Evolutionary conservation across 208 protist genomes (phyloP).

Genomic region (Acanthamoeba healyi): DNA sequence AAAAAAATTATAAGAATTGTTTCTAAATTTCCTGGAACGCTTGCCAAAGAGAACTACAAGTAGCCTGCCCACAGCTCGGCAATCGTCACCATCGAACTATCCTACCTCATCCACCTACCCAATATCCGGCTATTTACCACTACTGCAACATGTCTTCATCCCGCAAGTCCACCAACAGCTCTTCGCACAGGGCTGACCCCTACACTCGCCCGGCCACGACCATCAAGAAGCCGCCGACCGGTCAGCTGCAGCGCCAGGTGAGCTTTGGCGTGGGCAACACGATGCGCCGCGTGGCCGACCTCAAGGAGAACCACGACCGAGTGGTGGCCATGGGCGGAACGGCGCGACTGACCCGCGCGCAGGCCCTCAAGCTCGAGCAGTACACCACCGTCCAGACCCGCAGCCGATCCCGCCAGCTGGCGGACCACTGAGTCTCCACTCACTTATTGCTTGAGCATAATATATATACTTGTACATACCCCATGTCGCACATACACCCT

Average conservation of each 20-base stretch:
- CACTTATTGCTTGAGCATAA: background rate
- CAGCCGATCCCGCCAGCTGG: background rate
- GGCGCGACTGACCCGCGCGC: background rate
- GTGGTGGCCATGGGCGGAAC: background rate
- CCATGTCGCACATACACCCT: too few relatives aligned
- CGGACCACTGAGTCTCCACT: too few relatives aligned
- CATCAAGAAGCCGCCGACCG: background rate
- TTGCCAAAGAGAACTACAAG: too few relatives aligned
- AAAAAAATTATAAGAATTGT: background rate
- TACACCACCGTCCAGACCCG: slow-evolving; percentile 45
- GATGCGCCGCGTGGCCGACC: background rate
- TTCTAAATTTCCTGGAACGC: too few relatives aligned
- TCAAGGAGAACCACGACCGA: slow-evolving; percentile 42
- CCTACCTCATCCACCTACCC: too few relatives aligned
- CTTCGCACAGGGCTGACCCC: background rate
- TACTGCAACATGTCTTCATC: background rate
- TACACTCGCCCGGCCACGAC: background rate
- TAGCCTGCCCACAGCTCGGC: too few relatives aligned
- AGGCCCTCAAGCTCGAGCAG: slow-evolving; percentile 37
- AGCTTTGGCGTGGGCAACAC: slow-evolving; percentile 42
- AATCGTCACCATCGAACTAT: background rate
- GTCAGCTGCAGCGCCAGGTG: background rate
- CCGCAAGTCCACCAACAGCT: background rate
- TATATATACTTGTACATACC: too few relatives aligned
- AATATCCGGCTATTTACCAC: too few relatives aligned